Conservation (phyloP, 495 filamentous ascomycete genomes). For the Neurospora hispaniola region DNA sequence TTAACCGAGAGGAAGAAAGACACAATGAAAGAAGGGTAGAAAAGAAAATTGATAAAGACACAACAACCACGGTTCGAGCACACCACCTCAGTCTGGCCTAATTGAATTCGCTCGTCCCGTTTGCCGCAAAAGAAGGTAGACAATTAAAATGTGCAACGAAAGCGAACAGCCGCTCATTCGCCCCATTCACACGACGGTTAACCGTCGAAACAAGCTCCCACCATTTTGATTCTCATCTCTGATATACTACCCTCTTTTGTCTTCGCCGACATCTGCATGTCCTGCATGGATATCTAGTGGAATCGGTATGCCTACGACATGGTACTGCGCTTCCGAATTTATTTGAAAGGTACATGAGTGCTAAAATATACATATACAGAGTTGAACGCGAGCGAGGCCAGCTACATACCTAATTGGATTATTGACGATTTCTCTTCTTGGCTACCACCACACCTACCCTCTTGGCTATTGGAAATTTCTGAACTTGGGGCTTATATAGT, state of each 20-base stretch:
- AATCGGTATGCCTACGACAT: background rate
- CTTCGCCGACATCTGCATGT: background rate
- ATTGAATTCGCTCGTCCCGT: background rate
- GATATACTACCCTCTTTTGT: background rate
- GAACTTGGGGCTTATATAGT: background rate
- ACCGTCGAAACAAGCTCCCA: background rate
- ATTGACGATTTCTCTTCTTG: background rate
- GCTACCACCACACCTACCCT: background rate
- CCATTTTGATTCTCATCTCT: background rate
- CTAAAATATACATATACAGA: too few species aligned
- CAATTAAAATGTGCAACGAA: background rate
- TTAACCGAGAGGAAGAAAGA: too few species aligned
- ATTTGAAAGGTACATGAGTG: background rate
- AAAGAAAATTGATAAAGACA: background rate
- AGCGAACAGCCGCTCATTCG: background rate
- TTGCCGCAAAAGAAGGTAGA: background rate
- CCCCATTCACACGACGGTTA: background rate
- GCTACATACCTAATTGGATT: background rate
- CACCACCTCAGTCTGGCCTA: background rate
- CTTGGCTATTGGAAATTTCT: background rate
- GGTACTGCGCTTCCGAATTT: background rate
- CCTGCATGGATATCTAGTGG: background rate
- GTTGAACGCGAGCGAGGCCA: background rate
- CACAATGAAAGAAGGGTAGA: background rate
- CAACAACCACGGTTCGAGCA: background rate